These are phyloP conservation scores for Thermomyces lanuginosus DNA, from an alignment of 2,329 filamentous ascomycete species.

Conservation along the genomic window DNA sequence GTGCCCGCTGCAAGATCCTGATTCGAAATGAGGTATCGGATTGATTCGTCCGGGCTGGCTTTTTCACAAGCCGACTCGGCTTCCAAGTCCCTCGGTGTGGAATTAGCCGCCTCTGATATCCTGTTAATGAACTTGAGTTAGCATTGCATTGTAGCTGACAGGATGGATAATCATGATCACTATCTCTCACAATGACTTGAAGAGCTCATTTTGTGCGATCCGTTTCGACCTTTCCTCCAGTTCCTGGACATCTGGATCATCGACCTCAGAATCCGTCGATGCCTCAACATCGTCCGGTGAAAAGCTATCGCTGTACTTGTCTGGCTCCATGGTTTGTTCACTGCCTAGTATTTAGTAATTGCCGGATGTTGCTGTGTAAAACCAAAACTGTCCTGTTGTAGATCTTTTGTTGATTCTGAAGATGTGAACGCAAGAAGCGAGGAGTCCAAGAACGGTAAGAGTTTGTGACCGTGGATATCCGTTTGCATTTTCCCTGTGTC, in stretches of 20 bases:
- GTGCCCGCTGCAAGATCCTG: slow-evolving; percentile 45
- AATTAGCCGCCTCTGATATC: slow-evolving; percentile 26
- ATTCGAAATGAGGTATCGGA: slow-evolving; percentile 36
- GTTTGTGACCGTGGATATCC: too few relatives aligned
- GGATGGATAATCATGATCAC: not conserved
- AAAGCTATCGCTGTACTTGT: too few relatives aligned
- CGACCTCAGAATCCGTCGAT: slow-evolving; percentile 15
- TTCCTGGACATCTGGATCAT: too few relatives aligned
- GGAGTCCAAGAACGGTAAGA: too few relatives aligned
- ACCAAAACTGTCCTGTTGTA: too few relatives aligned
- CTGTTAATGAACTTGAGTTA: slow-evolving; percentile 9
- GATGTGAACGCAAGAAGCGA: too few relatives aligned
- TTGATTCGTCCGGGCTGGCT: slow-evolving; percentile 35
- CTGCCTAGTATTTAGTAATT: too few relatives aligned
- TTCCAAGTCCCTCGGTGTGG: slow-evolving; percentile 26
- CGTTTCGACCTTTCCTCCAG: slow-evolving; percentile 29
- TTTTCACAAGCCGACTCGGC: slow-evolving; percentile 12
- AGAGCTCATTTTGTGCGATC: slow-evolving; percentile 34
- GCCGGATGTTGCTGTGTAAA: too few relatives aligned
- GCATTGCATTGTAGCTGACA: slow-evolving; percentile 3
- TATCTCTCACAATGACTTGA: slow-evolving; percentile 30
- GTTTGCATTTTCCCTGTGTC: too few relatives aligned
- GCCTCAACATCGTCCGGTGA: slow-evolving; percentile 4
- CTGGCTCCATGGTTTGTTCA: too few relatives aligned
- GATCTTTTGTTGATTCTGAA: too few relatives aligned